These are phyloP conservation scores for Ramicandelaber brevisporus DNA, from an alignment of 192 early-diverging fungal species.

Conservation along the genomic window DNA sequence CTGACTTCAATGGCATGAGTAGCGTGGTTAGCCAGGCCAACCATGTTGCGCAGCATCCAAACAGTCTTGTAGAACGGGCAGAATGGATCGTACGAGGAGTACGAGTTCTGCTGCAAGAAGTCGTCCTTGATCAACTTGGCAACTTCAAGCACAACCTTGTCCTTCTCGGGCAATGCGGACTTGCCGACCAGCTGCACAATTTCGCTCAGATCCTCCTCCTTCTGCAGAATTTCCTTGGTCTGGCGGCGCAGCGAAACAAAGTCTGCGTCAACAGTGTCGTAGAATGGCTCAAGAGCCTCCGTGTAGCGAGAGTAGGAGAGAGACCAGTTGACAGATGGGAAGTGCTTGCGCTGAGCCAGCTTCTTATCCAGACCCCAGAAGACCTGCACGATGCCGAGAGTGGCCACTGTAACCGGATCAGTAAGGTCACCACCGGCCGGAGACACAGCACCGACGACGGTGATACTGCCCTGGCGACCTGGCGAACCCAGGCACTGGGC, in stretches of 20 bases:
- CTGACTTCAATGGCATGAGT: constrained; percentile 85
- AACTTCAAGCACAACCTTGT: constrained; percentile 97
- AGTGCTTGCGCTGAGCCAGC: constrained; percentile 98
- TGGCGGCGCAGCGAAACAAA: constrained; percentile 76
- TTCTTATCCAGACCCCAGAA: constrained; percentile 99
- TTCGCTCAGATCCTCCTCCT: constrained; percentile 94
- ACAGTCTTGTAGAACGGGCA: constrained; percentile 99
- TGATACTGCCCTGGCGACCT: constrained; percentile 73
- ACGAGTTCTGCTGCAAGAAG: constrained; percentile 99
- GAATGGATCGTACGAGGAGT: constrained; percentile 93
- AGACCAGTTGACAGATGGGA: constrained; percentile 99
- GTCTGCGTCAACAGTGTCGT: constrained; percentile 85
- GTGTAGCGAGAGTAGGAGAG: constrained; percentile 94
- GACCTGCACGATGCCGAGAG: constrained; percentile 96
- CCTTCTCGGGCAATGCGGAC: constrained; percentile 68
- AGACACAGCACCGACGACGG: constrained; percentile 97
- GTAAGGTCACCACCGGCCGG: constrained; percentile 99
- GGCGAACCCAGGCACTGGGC: constrained; percentile 92
- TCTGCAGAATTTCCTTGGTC: constrained; percentile 94
- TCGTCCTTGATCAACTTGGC: constrained; percentile 98
- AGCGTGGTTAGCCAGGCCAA: constrained; percentile 87
- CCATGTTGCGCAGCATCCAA: constrained; percentile 94
- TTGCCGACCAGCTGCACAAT: constrained; percentile 99
- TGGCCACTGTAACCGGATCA: constrained; percentile 92
- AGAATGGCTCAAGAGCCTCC: constrained; percentile 88